Evolutionary conservation across 805 yeast genomes (phyloP).

Genomic region (Wickerhamomyces pijperi): DNA sequence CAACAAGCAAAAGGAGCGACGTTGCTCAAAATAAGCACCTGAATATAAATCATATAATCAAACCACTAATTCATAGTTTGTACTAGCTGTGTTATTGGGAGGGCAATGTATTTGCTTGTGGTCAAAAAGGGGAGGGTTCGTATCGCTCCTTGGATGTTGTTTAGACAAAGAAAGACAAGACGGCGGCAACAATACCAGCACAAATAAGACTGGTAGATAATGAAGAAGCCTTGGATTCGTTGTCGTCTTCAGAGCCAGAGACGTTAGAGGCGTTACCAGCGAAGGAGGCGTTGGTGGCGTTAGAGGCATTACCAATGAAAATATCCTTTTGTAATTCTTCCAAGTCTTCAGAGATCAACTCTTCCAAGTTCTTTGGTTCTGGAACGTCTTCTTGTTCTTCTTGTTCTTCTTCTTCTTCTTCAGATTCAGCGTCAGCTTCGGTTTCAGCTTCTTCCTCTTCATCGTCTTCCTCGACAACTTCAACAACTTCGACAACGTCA

Average conservation of each 20-base stretch:
- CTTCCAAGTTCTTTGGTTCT: constrained; percentile 4
- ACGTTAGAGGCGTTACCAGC: not conserved
- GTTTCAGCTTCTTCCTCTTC: constrained; percentile 4
- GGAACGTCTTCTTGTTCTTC: constrained; percentile 1
- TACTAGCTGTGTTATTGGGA: too few relatives aligned
- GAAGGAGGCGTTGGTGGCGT: not conserved
- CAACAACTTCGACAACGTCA: constrained; percentile 6
- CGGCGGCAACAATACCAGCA: not conserved
- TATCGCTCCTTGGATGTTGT: too few relatives aligned
- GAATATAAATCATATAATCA: too few relatives aligned
- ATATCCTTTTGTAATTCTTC: constrained; percentile 1
- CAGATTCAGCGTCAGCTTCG: constrained; percentile 1
- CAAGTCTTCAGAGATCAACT: constrained; percentile 7
- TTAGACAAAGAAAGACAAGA: not conserved
- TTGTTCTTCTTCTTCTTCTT: constrained; percentile 3
- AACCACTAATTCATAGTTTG: too few relatives aligned
- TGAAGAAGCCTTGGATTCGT: not conserved
- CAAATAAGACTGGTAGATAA: not conserved
- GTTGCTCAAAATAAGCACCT: too few relatives aligned
- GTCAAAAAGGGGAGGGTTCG: too few relatives aligned
- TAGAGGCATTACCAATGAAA: not conserved
- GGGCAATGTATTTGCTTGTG: too few relatives aligned
- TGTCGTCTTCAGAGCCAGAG: constrained; percentile 1
- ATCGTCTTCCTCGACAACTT: constrained; percentile 4
- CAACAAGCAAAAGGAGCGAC: too few relatives aligned